Evolutionary conservation across 257 asterid genomes (phyloP).

Genomic region (Dorcoceras hygrometricum): DNA sequence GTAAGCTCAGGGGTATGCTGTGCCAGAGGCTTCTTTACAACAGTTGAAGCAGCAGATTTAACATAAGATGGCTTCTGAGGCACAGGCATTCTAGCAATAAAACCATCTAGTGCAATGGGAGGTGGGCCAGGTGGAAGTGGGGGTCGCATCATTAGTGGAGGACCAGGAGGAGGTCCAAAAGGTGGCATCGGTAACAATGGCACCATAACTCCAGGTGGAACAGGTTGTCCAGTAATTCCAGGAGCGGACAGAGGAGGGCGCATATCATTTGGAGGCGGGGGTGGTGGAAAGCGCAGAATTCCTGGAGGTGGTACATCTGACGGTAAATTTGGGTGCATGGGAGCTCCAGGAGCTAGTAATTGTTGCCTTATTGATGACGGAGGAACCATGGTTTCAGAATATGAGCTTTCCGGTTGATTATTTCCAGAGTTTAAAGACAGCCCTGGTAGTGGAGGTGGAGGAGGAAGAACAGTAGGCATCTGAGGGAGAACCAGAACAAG

Average conservation of each 20-base stretch:
- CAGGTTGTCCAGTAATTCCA: slow-evolving; percentile 67
- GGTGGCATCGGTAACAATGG: slow-evolving; percentile 74
- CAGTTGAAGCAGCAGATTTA: slow-evolving; percentile 97
- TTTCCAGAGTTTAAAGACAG: slow-evolving; percentile 34
- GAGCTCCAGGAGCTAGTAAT: slow-evolving; percentile 44
- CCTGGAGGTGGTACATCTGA: slow-evolving; percentile 73
- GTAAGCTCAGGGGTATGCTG: slow-evolving; percentile 99
- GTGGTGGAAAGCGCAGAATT: slow-evolving; percentile 61
- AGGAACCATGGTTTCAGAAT: slow-evolving; percentile 62
- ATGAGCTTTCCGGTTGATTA: slow-evolving; percentile 49
- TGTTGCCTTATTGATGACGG: slow-evolving; percentile 77
- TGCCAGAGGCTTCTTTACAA: slow-evolving; percentile 97
- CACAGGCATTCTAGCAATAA: slow-evolving; percentile 39
- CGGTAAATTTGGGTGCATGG: slow-evolving; percentile 49
- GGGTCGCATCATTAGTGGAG: slow-evolving; percentile 74
- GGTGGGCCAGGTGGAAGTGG: slow-evolving; percentile 99
- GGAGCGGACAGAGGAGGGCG: slow-evolving; percentile 50
- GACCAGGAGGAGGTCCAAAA: slow-evolving; percentile 70
- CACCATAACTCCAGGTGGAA: slow-evolving; percentile 71
- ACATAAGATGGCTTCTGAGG: slow-evolving; percentile 87
- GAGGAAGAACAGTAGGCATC: slow-evolving; percentile 62
- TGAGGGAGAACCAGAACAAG: slow-evolving; percentile 33
- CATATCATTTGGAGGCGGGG: slow-evolving; percentile 80
- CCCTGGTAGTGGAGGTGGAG: slow-evolving; percentile 70
- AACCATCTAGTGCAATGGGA: slow-evolving; percentile 59